Conservation (phyloP, 208 protist genomes). For the Leishmania mexicana region DNA sequence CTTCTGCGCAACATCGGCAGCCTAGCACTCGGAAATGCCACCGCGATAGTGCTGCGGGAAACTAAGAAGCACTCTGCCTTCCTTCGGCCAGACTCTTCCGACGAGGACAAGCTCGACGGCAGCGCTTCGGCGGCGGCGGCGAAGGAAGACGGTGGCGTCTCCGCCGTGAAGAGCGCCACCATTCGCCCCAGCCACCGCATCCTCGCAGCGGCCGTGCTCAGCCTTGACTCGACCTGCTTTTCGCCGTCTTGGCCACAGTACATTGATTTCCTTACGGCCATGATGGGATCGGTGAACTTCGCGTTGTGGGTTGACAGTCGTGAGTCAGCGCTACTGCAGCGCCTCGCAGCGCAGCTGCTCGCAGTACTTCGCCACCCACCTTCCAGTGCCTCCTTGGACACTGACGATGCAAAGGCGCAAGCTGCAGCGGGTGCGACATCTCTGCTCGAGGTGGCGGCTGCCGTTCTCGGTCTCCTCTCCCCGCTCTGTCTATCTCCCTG, state of each 20-base stretch:
- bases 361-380: constrained; percentile 14
- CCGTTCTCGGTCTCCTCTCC: constrained; percentile 55
- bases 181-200: constrained; percentile 55
- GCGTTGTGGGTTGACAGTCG: constrained; percentile 55
- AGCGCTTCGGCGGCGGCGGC: constrained; percentile 6
- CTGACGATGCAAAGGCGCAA: neutral
- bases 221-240: constrained; percentile 19
- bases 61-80: constrained; percentile 35
- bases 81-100: constrained; percentile 8
- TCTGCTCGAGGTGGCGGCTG: constrained; percentile 30
- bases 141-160: neutral
- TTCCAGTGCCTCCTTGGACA: neutral
- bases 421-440: neutral
- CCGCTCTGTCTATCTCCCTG: constrained; percentile 68
- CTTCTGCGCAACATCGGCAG: constrained; percentile 45
- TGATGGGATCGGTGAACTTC: constrained; percentile 48
- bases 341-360: constrained; percentile 29
- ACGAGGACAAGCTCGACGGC: constrained; percentile 21
- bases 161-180: constrained; percentile 3
- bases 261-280: constrained; percentile 41
- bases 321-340: constrained; percentile 32
- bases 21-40: constrained; percentile 31
- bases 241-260: constrained; percentile 35
- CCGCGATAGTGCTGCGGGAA: constrained; percentile 48
- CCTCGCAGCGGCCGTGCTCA: constrained; percentile 46